A percentile compares a stretch with the other conserved stretches of the same genome.
These are phyloP conservation scores for Entophlyctis luteolus DNA, from an alignment of 192 early-diverging fungal species.

Conservation along the genomic window DNA sequence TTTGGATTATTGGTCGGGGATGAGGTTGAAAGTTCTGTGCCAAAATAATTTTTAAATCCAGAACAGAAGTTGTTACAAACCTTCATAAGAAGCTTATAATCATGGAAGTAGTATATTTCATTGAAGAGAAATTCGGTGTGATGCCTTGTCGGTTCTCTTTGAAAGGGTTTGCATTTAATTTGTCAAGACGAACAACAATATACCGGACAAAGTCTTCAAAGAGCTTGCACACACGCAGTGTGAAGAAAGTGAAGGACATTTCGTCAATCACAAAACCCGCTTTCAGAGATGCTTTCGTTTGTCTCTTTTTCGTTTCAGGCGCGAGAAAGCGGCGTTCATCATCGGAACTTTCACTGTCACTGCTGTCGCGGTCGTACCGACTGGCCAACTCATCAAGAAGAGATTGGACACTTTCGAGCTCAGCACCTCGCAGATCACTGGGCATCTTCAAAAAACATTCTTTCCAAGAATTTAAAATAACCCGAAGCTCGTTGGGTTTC, in stretches of 20 bases:
- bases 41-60: not conserved
- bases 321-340: not conserved
- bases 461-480: not conserved
- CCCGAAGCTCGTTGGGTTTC: not conserved
- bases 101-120: slow-evolving; percentile 78
- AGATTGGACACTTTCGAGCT: too few species aligned
- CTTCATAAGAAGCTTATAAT: slow-evolving; percentile 68
- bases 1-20: slow-evolving; percentile 79
- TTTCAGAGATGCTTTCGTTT: slow-evolving; percentile 39
- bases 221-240: slow-evolving; percentile 31
- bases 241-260: slow-evolving; percentile 20
- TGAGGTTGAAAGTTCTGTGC: slow-evolving; percentile 74
- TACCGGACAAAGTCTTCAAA: slow-evolving; percentile 44
- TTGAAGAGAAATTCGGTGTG: slow-evolving; percentile 65
- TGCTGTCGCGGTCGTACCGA: not conserved
- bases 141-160: slow-evolving; percentile 39
- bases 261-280: slow-evolving; percentile 31
- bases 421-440: too few species aligned
- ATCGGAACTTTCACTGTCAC: not conserved
- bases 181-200: not conserved
- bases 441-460: too few species aligned
- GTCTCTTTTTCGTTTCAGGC: not conserved
- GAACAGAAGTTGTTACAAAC: slow-evolving; percentile 35
- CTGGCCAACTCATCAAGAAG: too few species aligned
- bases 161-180: not conserved